A percentile compares a stretch with the other conserved stretches of the same genome.
phyloP scores from a whole-genome alignment of 1,284 basidiomycete genomes.

The Leccinum huronense region DNA sequence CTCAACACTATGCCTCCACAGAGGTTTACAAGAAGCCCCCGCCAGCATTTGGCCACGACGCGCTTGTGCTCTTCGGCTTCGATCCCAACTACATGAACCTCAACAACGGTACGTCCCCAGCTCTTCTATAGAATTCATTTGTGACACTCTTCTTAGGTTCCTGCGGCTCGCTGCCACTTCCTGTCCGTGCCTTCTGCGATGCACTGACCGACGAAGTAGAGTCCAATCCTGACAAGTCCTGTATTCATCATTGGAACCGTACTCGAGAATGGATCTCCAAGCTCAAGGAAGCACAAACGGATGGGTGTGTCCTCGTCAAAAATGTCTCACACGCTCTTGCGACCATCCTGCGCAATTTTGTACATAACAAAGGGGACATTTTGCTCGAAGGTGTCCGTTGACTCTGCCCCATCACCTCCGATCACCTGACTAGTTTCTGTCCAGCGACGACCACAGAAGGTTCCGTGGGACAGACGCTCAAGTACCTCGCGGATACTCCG shows the following conservation, averaged over 20 bases:
- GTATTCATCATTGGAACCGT: slow-evolving; percentile 32
- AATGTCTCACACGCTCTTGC: slow-evolving; percentile 65
- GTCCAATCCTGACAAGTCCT: slow-evolving; percentile 59
- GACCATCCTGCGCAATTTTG: slow-evolving; percentile 63
- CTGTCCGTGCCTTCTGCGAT: slow-evolving; percentile 54
- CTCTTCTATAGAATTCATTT: neutral
- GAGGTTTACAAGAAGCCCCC: slow-evolving; percentile 28
- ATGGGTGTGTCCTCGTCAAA: slow-evolving; percentile 66
- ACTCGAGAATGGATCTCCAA: slow-evolving; percentile 55
- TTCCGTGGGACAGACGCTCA: slow-evolving; percentile 55
- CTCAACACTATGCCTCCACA: neutral
- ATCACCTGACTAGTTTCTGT: slow-evolving; percentile 1
- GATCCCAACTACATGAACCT: slow-evolving; percentile 58
- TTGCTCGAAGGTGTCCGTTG: slow-evolving; percentile 39
- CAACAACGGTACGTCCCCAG: slow-evolving; percentile 52
- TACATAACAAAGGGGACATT: slow-evolving; percentile 47
- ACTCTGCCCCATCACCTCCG: neutral
- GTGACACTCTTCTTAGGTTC: slow-evolving; percentile 45
- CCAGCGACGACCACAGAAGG: slow-evolving; percentile 69
- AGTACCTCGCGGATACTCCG: slow-evolving; percentile 58
- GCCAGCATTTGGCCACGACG: slow-evolving; percentile 53
- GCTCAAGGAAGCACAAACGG: slow-evolving; percentile 54
- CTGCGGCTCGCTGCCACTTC: slow-evolving; percentile 64
- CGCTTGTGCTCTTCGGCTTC: slow-evolving; percentile 54
- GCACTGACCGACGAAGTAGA: slow-evolving; percentile 52